These are phyloP conservation scores for Cryptococcus sp. DNA, from an alignment of 1,284 basidiomycete species.

Conservation along the genomic window DNA sequence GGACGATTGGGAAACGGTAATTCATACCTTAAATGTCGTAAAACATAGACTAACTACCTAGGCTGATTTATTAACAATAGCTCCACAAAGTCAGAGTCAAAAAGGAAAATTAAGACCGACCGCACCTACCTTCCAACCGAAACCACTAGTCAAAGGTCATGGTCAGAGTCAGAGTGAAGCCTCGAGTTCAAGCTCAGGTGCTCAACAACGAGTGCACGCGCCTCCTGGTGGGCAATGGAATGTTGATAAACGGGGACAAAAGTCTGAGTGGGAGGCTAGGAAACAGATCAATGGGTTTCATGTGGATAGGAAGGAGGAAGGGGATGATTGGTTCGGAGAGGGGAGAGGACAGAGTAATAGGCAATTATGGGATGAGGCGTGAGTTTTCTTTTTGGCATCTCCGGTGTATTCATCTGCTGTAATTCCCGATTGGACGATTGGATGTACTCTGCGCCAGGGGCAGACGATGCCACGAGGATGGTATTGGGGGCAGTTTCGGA, in stretches of 20 bases:
- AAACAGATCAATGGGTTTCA: not conserved
- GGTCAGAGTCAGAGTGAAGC: not conserved
- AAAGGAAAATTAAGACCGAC: slow-evolving; percentile 7
- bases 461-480: too few relatives aligned
- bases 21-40: slow-evolving; percentile 4
- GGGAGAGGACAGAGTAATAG: slow-evolving; percentile 23
- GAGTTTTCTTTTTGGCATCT: slow-evolving; percentile 7
- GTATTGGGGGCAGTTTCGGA: too few relatives aligned
- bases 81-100: not conserved
- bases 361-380: slow-evolving; percentile 41
- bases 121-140: slow-evolving; percentile 11
- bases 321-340: slow-evolving; percentile 33
- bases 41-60: not conserved
- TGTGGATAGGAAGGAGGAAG: slow-evolving; percentile 6
- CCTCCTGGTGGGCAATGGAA: not conserved
- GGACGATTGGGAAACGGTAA: slow-evolving; percentile 32
- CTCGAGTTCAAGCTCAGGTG: not conserved
- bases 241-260: not conserved
- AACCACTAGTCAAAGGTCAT: not conserved
- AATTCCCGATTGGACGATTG: too few relatives aligned
- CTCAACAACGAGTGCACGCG: not conserved
- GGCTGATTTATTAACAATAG: not conserved
- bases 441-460: too few relatives aligned
- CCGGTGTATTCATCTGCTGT: too few relatives aligned
- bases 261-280: not conserved